Evolutionary conservation across 352 stramenopile genomes (phyloP).

Genomic region (Vaucheria bursata): DNA sequence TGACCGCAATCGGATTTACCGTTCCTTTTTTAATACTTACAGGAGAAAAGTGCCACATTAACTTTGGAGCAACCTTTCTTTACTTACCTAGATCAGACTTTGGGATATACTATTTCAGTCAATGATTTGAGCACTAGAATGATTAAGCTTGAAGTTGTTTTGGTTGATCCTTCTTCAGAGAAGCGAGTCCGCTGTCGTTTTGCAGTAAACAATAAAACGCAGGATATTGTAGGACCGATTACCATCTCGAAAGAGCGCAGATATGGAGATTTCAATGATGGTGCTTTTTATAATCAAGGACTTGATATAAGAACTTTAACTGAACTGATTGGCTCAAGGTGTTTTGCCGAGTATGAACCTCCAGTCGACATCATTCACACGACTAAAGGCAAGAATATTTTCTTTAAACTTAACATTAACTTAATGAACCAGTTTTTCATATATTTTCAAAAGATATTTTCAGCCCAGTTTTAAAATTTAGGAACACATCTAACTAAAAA

Average conservation of each 20-base stretch:
- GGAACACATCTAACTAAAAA: no score
- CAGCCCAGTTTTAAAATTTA: no score
- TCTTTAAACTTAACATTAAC: no score
- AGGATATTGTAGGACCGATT: conserved; percentile 5
- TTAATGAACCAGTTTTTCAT: no score
- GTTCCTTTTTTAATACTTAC: no score
- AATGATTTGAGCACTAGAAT: conserved; percentile 12
- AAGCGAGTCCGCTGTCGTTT: not conserved
- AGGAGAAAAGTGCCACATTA: no score
- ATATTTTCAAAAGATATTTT: no score
- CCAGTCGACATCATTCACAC: no score
- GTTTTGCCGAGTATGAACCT: conserved; percentile 33
- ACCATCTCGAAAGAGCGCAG: conserved; percentile 19
- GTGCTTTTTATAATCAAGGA: conserved; percentile 31
- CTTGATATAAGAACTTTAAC: conserved; percentile 35
- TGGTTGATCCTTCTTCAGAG: not conserved
- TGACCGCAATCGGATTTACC: no score
- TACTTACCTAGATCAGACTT: no score
- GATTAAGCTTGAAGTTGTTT: conserved; percentile 4
- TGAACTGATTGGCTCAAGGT: conserved; percentile 21
- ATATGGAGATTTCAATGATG: conserved; percentile 36
- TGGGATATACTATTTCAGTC: not conserved
- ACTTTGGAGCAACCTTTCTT: no score
- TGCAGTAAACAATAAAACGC: not conserved
- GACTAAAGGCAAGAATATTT: no score